phyloP scores from a whole-genome alignment of 345 rosid species.

The Trapa incisa region DNA sequence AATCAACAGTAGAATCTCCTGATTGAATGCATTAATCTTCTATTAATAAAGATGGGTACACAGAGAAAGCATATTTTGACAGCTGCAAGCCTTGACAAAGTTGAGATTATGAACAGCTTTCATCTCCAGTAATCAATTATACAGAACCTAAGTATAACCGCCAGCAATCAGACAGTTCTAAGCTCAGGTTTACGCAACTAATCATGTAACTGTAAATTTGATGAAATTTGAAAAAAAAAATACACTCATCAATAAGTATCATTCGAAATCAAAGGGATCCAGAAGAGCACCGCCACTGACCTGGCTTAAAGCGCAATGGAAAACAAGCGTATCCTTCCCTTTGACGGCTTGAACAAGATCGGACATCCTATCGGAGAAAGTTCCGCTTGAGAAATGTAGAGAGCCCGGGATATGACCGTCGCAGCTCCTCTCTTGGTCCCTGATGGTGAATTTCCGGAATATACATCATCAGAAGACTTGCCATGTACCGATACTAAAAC shows the following conservation, averaged over 20 bases:
- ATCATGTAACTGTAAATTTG: neutral
- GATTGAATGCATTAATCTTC: too few species aligned
- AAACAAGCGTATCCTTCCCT: constrained; percentile 89
- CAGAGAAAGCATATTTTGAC: too few species aligned
- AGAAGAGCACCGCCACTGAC: constrained; percentile 14
- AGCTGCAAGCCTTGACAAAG: too few species aligned
- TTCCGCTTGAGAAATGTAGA: constrained; percentile 61
- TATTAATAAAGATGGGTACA: too few species aligned
- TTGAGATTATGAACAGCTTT: neutral
- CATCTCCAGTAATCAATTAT: neutral
- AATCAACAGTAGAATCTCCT: too few species aligned
- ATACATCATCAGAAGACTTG: neutral
- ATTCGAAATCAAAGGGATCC: neutral
- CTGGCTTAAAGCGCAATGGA: constrained; percentile 97
- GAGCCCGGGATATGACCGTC: constrained; percentile 95
- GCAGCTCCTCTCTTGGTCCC: constrained; percentile 89
- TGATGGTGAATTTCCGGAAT: constrained; percentile 6
- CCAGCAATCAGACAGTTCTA: neutral
- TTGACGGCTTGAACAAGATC: constrained; percentile 58
- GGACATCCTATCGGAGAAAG: constrained; percentile 60
- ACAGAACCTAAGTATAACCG: neutral
- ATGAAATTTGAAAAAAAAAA: neutral
- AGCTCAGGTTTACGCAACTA: neutral
- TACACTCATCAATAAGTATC: neutral
- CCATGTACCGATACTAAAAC: too few species aligned